Conservation (phyloP, 495 filamentous ascomycete species). For the Aspergillus conjunctus region DNA sequence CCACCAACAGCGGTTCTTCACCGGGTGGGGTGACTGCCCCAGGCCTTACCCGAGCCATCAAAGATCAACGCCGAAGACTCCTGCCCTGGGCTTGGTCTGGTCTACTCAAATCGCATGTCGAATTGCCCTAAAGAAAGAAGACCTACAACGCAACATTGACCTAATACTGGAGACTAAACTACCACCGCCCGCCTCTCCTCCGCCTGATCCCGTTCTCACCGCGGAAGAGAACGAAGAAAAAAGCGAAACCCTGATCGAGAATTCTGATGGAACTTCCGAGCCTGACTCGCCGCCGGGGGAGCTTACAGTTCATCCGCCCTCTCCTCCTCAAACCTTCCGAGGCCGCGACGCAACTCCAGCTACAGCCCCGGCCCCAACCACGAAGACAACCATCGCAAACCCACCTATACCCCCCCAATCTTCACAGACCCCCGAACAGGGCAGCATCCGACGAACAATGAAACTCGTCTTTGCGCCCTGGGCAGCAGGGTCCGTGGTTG, state of each 20-base stretch:
- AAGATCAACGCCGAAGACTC: constrained; percentile 65
- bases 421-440: constrained; percentile 24
- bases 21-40: constrained; percentile 79
- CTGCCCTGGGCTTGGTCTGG: constrained; percentile 86
- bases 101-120: constrained; percentile 81
- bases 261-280: not conserved
- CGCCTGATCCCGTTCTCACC: too few species aligned
- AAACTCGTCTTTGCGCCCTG: constrained; percentile 81
- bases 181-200: too few species aligned
- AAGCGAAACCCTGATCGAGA: not conserved
- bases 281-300: not conserved
- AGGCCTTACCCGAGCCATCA: constrained; percentile 13
- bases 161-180: not conserved
- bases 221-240: not conserved
- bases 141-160: constrained; percentile 7
- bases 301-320: not conserved
- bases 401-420: not conserved
- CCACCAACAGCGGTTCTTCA: constrained; percentile 92
- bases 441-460: constrained; percentile 57
- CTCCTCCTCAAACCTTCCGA: not conserved
- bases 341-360: too few species aligned
- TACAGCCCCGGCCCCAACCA: not conserved
- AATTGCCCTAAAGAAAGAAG: constrained; percentile 72
- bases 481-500: constrained; percentile 37
- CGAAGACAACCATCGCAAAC: constrained; percentile 2